phyloP scores from a whole-genome alignment of 1,284 basidiomycete genomes.

The Ustilago lituana region DNA sequence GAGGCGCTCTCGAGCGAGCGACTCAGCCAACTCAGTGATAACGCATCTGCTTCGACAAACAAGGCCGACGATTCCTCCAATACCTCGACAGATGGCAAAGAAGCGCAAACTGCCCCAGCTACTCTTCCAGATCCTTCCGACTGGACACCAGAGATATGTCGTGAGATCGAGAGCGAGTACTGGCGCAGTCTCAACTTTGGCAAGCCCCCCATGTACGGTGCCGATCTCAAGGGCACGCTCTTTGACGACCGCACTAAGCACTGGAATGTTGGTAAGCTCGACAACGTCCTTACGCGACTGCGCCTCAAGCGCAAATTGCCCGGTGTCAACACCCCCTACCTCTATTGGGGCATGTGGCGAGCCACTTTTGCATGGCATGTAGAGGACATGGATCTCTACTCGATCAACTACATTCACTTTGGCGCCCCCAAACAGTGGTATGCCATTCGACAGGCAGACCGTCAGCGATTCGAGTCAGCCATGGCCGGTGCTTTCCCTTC shows the following conservation, averaged over 20 bases:
- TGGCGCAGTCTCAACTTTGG: slow-evolving; percentile 91
- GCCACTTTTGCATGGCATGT: slow-evolving; percentile 98
- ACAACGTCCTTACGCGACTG: slow-evolving; percentile 86
- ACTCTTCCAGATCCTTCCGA: slow-evolving; percentile 26
- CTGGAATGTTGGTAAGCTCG: slow-evolving; percentile 94
- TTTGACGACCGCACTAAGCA: slow-evolving; percentile 81
- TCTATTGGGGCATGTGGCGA: slow-evolving; percentile 99
- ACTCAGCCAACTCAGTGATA: slow-evolving; percentile 6
- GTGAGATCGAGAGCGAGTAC: slow-evolving; percentile 85
- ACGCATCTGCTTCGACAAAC: slow-evolving; percentile 1
- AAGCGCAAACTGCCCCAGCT: background rate
- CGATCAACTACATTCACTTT: slow-evolving; percentile 99
- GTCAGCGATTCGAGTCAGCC: slow-evolving; percentile 67
- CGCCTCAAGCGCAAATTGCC: slow-evolving; percentile 77
- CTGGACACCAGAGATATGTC: slow-evolving; percentile 72
- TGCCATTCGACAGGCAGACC: slow-evolving; percentile 86
- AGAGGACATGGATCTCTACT: slow-evolving; percentile 88
- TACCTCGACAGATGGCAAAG: background rate
- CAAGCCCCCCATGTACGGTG: slow-evolving; percentile 93
- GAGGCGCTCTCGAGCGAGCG: slow-evolving; percentile 54
- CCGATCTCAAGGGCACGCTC: slow-evolving; percentile 88
- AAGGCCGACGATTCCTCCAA: background rate
- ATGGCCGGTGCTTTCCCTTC: slow-evolving; percentile 63
- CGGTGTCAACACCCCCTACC: slow-evolving; percentile 95
- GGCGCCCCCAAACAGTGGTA: slow-evolving; percentile 98